Base-by-base conservation (phyloP, 805 yeast genomes). In the Saccharomycopsis selenospora region DNA sequence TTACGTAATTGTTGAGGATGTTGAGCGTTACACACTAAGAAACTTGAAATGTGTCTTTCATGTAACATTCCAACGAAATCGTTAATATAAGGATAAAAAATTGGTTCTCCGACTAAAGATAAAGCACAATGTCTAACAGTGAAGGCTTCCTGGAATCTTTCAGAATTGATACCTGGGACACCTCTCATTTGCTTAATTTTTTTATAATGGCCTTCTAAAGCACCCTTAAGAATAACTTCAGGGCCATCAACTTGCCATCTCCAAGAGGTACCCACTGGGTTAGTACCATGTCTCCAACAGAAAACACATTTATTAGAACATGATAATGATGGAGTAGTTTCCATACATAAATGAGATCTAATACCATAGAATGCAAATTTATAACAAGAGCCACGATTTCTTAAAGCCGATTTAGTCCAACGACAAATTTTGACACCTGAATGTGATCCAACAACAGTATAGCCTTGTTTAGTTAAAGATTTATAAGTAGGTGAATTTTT, bases 241-340 rank as follows among this genome's bases (percentile, higher is more conserved):
- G 97, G 96, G 18, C 83, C 81, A 64, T 89, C 96, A 11, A 88
- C 85, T 59, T 88, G 91, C 97, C 97, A 89, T 59, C 96, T 72
- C 97, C 97, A 89, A 52, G 83, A 82, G 25, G 95, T 89, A 14
- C 96, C 96, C 1, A 90, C 96, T 0, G 97, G 97, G 60, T 89
- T 90, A 2, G 96, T 89, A 43, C 97, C 97, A 65, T 89, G 97
- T 63, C 97, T 77, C 97, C 97, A 89, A 67, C 97, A 89, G 61
- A 89, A 89, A 3, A 90, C 96, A 73, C 97, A 89, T 63, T 89
- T 89, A 62, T 89, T 89, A 3, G 96, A 87, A 65, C 97, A 89
- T 5, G 96, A 91, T 51, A 89, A 70, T 1, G 95, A 83, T 1
- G 97, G 97, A 0, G 97, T 89, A 2, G 96, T 79, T 62, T 89